phyloP scores from a whole-genome alignment of 768 basidiomycete genomes.

The Calvatia gigantea region DNA sequence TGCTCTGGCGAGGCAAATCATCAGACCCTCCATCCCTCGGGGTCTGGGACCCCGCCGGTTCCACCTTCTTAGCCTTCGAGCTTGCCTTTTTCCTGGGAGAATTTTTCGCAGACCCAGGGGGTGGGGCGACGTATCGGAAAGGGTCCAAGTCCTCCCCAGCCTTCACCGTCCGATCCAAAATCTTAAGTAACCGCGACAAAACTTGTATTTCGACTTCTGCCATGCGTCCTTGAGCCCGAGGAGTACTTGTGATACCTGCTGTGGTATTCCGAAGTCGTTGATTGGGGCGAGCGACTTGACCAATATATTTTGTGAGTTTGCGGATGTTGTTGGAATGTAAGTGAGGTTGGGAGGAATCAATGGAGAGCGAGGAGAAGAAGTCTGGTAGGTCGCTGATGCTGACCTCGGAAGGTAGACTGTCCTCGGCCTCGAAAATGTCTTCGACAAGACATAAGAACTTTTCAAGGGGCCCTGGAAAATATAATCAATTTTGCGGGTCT shows the following conservation, averaged over 20 bases:
- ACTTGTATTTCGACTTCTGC: constrained; percentile 62
- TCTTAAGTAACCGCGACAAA: constrained; percentile 66
- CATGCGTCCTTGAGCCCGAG: constrained; percentile 52
- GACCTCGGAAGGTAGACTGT: constrained; percentile 31
- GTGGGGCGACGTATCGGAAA: constrained; percentile 39
- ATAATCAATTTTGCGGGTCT: not conserved
- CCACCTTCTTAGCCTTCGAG: constrained; percentile 37
- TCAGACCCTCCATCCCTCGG: constrained; percentile 34
- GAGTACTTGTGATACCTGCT: constrained; percentile 39
- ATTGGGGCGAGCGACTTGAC: constrained; percentile 61
- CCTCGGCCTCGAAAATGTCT: constrained; percentile 89
- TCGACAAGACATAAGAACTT: constrained; percentile 76
- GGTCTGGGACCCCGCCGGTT: constrained; percentile 40
- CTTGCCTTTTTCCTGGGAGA: constrained; percentile 50
- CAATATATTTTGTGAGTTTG: constrained; percentile 69
- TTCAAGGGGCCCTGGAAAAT: constrained; percentile 56
- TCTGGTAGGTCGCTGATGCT: constrained; percentile 74
- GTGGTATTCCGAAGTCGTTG: constrained; percentile 58
- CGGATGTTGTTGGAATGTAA: constrained; percentile 55
- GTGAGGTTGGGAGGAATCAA: constrained; percentile 56
- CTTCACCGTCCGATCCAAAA: constrained; percentile 76
- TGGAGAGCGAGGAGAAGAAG: constrained; percentile 61
- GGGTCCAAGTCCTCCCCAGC: constrained; percentile 75
- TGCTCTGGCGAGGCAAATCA: constrained; percentile 18
- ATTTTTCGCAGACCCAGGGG: constrained; percentile 21